Conservation (phyloP, 2,329 filamentous ascomycete species). For the Talaromyces atroroseus region DNA sequence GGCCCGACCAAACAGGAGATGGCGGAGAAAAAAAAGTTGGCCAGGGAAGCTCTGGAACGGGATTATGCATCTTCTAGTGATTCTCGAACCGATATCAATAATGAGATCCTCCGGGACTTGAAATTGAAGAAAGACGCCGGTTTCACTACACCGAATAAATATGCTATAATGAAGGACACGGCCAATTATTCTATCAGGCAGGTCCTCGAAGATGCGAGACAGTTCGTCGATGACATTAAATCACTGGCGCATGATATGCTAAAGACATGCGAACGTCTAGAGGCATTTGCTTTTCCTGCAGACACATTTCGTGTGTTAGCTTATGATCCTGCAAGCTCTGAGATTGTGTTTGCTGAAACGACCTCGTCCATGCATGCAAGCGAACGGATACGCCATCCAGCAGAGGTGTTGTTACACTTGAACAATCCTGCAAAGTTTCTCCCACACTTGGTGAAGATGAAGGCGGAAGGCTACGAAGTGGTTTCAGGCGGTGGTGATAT, state of each 20-base stretch:
- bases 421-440: conserved; percentile 39
- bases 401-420: conserved; percentile 33
- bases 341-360: conserved; percentile 28
- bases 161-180: neutral
- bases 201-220: conserved; percentile 1
- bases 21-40: conserved; percentile 17
- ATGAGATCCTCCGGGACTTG: neutral
- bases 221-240: conserved; percentile 8
- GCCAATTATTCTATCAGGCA: neutral
- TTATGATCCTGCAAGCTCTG: conserved; percentile 28
- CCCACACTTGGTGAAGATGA: conserved; percentile 34
- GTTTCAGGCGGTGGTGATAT: conserved; percentile 37
- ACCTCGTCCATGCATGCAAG: conserved; percentile 26
- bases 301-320: conserved; percentile 32
- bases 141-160: neutral
- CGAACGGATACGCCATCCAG: conserved; percentile 21
- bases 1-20: conserved; percentile 18
- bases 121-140: neutral
- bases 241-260: conserved; percentile 9
- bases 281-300: conserved; percentile 10
- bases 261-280: conserved; percentile 7
- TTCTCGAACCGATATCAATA: neutral
- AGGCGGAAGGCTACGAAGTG: conserved; percentile 38
- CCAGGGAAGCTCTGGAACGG: conserved; percentile 19
- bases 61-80: conserved; percentile 18